These are phyloP conservation scores for Selaginella tamariscina DNA, from an alignment of 75 land plant genomes.

Conservation along the genomic window DNA sequence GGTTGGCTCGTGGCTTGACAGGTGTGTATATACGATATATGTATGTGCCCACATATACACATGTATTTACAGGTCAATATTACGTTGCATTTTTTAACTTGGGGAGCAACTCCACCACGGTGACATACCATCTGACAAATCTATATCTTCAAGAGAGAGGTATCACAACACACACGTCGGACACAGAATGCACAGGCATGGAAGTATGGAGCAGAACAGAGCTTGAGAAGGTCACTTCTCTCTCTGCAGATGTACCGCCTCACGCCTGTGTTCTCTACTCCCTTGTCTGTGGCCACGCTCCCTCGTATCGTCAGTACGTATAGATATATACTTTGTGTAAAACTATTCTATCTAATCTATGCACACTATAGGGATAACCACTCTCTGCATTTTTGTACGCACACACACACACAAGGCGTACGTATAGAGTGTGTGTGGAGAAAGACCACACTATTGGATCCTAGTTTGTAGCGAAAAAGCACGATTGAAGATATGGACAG, in stretches of 20 bases:
- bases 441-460: no score
- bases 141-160: not conserved
- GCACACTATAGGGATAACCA: no score
- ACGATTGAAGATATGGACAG: no score
- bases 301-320: no score
- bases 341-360: no score
- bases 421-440: no score
- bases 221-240: not conserved
- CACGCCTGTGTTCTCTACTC: not conserved
- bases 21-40: not conserved
- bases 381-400: no score
- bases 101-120: not conserved
- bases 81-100: conserved; percentile 15
- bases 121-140: not conserved
- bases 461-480: no score
- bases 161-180: not conserved
- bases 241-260: not conserved
- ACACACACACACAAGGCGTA: no score
- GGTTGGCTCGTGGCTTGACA: conserved; percentile 12
- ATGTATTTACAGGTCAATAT: conserved; percentile 7
- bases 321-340: no score
- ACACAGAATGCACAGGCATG: not conserved
- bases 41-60: not conserved
- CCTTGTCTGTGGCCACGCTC: not conserved
- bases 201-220: not conserved